Conservation (phyloP, 768 basidiomycete genomes). For the Ramaria sp. region DNA sequence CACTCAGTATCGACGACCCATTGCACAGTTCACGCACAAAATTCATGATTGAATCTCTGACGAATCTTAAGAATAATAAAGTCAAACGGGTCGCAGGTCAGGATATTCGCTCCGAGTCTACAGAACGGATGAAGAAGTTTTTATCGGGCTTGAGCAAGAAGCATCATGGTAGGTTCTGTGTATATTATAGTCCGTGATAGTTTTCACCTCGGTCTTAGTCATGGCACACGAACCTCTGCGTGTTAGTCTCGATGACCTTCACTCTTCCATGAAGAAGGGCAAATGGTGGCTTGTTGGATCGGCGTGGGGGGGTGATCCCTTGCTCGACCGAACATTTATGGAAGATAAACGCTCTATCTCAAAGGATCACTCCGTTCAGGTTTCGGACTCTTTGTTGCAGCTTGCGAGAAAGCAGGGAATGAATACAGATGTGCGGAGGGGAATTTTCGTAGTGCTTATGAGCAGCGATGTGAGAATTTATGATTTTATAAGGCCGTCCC, state of each 20-base stretch:
- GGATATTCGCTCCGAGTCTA: constrained; percentile 64
- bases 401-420: constrained; percentile 94
- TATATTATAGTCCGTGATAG: background rate
- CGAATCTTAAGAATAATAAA: constrained; percentile 89
- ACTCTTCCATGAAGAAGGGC: constrained; percentile 71
- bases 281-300: constrained; percentile 99
- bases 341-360: constrained; percentile 15
- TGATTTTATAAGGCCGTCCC: background rate
- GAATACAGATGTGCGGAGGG: constrained; percentile 92
- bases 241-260: constrained; percentile 77
- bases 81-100: constrained; percentile 51
- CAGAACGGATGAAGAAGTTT: constrained; percentile 85
- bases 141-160: constrained; percentile 66
- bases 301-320: constrained; percentile 89
- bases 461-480: constrained; percentile 69
- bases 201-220: constrained; percentile 34
- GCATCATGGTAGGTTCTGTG: constrained; percentile 43
- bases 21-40: constrained; percentile 67
- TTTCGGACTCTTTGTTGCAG: constrained; percentile 37
- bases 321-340: constrained; percentile 46
- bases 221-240: constrained; percentile 78
- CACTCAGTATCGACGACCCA: background rate
- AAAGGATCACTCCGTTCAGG: constrained; percentile 24
- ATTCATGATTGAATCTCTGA: constrained; percentile 93
- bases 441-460: constrained; percentile 91